Evolutionary conservation across 306 rosid genomes (phyloP).

Genomic region (Acacia acuminata): DNA sequence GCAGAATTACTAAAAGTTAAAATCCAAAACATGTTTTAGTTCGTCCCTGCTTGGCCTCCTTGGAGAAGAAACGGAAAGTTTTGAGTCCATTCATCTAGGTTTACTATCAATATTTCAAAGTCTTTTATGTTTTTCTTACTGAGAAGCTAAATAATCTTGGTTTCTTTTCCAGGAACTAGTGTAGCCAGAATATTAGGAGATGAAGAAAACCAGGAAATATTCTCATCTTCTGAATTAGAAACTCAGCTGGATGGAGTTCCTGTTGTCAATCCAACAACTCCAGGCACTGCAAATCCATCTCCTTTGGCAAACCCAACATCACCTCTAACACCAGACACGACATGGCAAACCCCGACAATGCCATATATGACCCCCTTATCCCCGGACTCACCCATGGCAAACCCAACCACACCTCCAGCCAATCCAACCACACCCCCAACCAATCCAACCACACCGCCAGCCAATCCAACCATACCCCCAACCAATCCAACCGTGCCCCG

Average conservation of each 20-base stretch:
- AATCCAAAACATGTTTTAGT: background rate
- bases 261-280: constrained; percentile 71
- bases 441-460: constrained; percentile 25
- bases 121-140: background rate
- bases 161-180: constrained; percentile 64
- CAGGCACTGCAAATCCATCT: constrained; percentile 55
- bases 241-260: constrained; percentile 61
- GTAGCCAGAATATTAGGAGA: constrained; percentile 35
- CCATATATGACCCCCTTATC: constrained; percentile 25
- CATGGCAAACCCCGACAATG: constrained; percentile 38
- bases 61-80: constrained; percentile 3
- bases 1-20: background rate
- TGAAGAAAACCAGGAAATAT: constrained; percentile 46
- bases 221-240: constrained; percentile 48
- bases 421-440: constrained; percentile 26
- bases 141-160: constrained; percentile 15
- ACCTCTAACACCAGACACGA: constrained; percentile 51
- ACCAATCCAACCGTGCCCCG: constrained; percentile 41
- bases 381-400: constrained; percentile 36
- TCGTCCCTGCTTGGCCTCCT: constrained; percentile 19
- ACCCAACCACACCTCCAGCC: constrained; percentile 26
- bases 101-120: background rate
- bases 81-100: constrained; percentile 5
- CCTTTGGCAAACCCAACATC: constrained; percentile 45
- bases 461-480: constrained; percentile 27